These are phyloP conservation scores for Metschnikowia sp. DNA, from an alignment of 805 yeast species.

Conservation along the genomic window DNA sequence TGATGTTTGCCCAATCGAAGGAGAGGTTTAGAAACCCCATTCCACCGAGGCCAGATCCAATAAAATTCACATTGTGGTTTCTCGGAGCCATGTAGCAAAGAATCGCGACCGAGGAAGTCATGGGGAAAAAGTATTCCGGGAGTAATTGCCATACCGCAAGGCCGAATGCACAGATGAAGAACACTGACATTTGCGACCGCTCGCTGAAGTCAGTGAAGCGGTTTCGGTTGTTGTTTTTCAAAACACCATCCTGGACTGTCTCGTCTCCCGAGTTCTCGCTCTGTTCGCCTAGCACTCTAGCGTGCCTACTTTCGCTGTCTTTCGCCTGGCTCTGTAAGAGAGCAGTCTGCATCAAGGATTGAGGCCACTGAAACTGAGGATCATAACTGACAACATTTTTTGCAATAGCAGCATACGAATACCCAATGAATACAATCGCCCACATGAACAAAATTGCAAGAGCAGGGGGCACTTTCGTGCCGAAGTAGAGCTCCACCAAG, in stretches of 20 bases:
- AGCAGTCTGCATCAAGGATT: constrained; percentile 49
- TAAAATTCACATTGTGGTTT: constrained; percentile 37
- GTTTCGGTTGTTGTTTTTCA: not conserved
- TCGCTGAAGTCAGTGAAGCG: not conserved
- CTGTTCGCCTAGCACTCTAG: not conserved
- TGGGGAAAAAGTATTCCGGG: constrained; percentile 47
- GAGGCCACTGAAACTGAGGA: constrained; percentile 47
- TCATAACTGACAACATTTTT: constrained; percentile 44
- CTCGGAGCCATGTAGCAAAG: constrained; percentile 49
- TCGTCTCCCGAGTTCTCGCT: not conserved
- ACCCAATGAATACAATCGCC: constrained; percentile 51
- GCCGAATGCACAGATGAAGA: constrained; percentile 28
- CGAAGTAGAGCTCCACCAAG: constrained; percentile 44
- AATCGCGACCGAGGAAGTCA: constrained; percentile 47
- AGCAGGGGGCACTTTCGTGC: constrained; percentile 26
- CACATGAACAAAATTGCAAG: constrained; percentile 47
- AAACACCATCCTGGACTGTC: not conserved
- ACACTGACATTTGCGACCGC: constrained; percentile 34
- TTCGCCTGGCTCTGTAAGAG: constrained; percentile 23
- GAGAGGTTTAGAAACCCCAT: constrained; percentile 48
- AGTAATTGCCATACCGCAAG: constrained; percentile 43
- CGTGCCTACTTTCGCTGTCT: constrained; percentile 2
- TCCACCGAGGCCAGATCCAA: constrained; percentile 54
- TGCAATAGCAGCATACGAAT: constrained; percentile 52
- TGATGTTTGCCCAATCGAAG: constrained; percentile 52